Percentiles rank a stretch among this genome's conserved stretches.
These are phyloP conservation scores for Talaromyces marneffei DNA, from an alignment of 2,329 filamentous ascomycete species.

Conservation along the genomic window DNA sequence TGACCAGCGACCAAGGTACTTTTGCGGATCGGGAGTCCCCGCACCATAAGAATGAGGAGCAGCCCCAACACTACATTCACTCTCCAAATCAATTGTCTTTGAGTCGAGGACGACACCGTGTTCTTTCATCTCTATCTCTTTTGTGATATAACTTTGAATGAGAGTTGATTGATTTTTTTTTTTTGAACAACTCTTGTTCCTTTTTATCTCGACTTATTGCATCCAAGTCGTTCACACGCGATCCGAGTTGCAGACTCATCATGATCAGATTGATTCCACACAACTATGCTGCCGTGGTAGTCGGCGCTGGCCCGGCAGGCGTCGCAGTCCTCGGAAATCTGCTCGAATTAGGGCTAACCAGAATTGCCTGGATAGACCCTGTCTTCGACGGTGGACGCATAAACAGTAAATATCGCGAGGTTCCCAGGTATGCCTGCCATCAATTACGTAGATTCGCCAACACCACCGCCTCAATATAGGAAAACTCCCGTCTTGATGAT, in stretches of 20 bases:
- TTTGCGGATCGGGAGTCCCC: neutral
- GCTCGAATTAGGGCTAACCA: constrained; percentile 45
- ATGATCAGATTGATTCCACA: constrained; percentile 23
- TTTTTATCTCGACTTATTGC: neutral
- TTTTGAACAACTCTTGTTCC: neutral
- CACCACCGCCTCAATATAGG: neutral
- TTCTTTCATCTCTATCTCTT: neutral
- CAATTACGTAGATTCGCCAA: neutral
- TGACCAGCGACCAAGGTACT: neutral
- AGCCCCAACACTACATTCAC: neutral
- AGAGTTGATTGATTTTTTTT: neutral
- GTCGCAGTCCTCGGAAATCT: constrained; percentile 58
- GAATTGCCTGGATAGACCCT: constrained; percentile 56
- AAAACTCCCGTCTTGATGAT: neutral
- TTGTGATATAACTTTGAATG: neutral
- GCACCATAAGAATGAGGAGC: neutral
- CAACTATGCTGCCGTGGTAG: constrained; percentile 51
- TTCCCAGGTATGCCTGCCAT: constrained; percentile 44
- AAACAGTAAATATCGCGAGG: constrained; percentile 53
- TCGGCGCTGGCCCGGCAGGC: constrained; percentile 55
- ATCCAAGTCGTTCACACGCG: neutral
- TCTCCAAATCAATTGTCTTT: neutral
- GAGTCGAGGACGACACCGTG: neutral
- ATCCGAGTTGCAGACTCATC: too few species aligned
- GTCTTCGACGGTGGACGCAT: constrained; percentile 51